Evolutionary conservation across 176 grass and related monocot genomes (phyloP).

Genomic region (Panicum miliaceum): DNA sequence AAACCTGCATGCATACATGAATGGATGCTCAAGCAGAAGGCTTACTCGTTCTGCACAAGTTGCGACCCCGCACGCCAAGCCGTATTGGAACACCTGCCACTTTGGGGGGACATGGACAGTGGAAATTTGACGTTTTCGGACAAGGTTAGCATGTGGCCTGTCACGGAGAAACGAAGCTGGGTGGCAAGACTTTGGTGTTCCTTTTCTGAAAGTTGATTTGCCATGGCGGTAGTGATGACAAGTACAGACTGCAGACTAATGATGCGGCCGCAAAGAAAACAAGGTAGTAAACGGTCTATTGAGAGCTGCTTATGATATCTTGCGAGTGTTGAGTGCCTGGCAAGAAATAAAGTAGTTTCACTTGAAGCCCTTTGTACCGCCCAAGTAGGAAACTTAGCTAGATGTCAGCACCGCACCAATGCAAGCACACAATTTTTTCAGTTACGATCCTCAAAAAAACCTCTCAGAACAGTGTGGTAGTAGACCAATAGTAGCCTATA

Average conservation of each 20-base stretch:
- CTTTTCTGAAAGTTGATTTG: slow-evolving; percentile 29
- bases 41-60: slow-evolving; percentile 22
- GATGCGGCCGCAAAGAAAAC: too few species aligned
- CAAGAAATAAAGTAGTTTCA: slow-evolving; percentile 1
- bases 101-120: slow-evolving; percentile 30
- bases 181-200: background rate
- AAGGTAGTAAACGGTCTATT: background rate
- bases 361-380: background rate
- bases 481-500: background rate
- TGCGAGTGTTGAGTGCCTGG: background rate
- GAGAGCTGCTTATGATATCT: background rate
- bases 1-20: background rate
- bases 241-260: background rate
- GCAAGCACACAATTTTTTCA: background rate
- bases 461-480: background rate
- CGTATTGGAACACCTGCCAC: slow-evolving; percentile 25
- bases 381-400: slow-evolving; percentile 12
- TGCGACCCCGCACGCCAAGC: slow-evolving; percentile 16
- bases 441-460: background rate
- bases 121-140: slow-evolving; percentile 9
- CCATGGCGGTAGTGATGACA: background rate
- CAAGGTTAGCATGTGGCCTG: slow-evolving; percentile 21
- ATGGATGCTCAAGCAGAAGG: background rate
- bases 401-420: background rate
- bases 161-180: background rate